Evolutionary conservation across 805 yeast species (phyloP), one percentile per base, ranked within the genome.

Genomic region (Teunomyces funiuensis): DNA sequence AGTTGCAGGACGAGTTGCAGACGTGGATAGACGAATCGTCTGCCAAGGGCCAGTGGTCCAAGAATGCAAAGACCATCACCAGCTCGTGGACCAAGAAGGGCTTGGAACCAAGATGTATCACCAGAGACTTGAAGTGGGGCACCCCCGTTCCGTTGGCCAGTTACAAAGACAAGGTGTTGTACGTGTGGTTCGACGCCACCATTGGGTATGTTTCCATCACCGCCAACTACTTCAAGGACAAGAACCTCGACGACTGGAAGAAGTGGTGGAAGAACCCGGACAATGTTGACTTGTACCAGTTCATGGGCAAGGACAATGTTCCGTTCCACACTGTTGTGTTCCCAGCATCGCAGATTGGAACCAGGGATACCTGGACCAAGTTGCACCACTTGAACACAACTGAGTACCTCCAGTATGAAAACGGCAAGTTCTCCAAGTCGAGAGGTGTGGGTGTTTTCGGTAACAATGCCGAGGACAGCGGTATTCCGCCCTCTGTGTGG

Each of bases 251-350:
- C 5, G 77, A 75, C 40, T 91, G 98, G 98, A 69, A 76, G 55
- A 61, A 79, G 53, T 91, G 99, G 99, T 93, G 99, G 99, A 80
- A 79, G 55, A 74, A 85, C 58, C 95, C 96, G n/a, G 88, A 89
- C 40, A 63, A 89, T 47, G 97, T 93, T 49, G 69, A 85, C 51
- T 73, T 93, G 52, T 88, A 87, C 64, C 99, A 93, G 73, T 93
- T 93, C 65, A 93, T 93, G 99, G 99, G 99, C 67, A 93, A 93
- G 65, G 99, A 93, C 67, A 93, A 93, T 60, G 97, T 90, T 56
- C 97, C 98, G 23, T 93, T 93, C 88, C 99, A 93, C 63, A 85
- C 97, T 1, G 99, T 93, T 42, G 95, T 93, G 42, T 93, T 91
- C 88, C 99, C 99, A 45, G 83, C 95, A 31, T 71, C 95, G 19